Conservation (phyloP, 306 rosid species). For the Castanea mollissima region DNA sequence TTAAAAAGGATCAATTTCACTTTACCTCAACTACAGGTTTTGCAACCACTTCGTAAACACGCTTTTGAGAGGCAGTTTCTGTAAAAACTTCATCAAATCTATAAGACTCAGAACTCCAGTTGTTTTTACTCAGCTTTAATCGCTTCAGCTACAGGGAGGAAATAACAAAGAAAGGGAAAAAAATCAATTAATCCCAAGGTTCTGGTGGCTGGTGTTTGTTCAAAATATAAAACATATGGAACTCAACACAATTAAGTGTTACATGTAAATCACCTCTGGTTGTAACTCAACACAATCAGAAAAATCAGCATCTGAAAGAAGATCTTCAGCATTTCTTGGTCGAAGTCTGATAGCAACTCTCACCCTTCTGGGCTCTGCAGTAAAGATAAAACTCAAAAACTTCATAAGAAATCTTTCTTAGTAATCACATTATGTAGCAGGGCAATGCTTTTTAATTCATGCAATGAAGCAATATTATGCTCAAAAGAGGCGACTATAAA, state of each 20-base stretch:
- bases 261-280: conserved; percentile 51
- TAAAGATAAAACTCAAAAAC: conserved; percentile 6
- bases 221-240: background rate
- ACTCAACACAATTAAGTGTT: background rate
- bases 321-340: conserved; percentile 55
- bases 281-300: conserved; percentile 58
- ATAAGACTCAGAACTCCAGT: conserved; percentile 66
- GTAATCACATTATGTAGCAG: background rate
- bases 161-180: background rate
- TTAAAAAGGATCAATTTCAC: background rate
- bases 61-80: conserved; percentile 61
- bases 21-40: conserved; percentile 70
- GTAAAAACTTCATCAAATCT: conserved; percentile 66
- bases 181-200: background rate
- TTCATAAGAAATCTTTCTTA: background rate
- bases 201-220: background rate
- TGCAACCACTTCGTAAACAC: conserved; percentile 68
- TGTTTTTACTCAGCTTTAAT: conserved; percentile 59
- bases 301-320: conserved; percentile 50
- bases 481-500: background rate
- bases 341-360: conserved; percentile 66
- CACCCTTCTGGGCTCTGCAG: conserved; percentile 53
- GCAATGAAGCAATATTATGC: background rate
- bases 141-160: conserved; percentile 48
- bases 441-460: background rate